phyloP scores from a whole-genome alignment of 345 rosid species.

The Populus deltoides region DNA sequence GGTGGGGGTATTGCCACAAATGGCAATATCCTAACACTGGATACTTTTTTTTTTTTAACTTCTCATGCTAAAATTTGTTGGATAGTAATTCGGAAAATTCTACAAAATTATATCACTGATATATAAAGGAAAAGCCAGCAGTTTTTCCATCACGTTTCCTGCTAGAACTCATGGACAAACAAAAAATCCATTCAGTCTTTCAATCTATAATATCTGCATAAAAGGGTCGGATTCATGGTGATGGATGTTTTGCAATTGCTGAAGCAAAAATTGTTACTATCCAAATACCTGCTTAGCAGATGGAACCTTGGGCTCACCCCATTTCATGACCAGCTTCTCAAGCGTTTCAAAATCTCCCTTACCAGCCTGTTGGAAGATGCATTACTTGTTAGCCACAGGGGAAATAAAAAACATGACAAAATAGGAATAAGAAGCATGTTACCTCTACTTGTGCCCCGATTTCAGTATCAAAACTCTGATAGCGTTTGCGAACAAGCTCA shows the following conservation, averaged over 20 bases:
- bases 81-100: no score
- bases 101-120: no score
- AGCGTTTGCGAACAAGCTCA: constrained; percentile 66
- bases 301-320: constrained; percentile 86
- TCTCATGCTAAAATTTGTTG: no score
- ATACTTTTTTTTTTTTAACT: no score
- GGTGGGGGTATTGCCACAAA: no score
- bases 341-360: constrained; percentile 78
- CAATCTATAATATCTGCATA: no score
- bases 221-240: no score
- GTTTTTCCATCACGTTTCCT: no score
- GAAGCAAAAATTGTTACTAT: background rate
- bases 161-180: no score
- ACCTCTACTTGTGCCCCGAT: constrained; percentile 68
- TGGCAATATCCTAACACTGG: no score
- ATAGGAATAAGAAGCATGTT: background rate
- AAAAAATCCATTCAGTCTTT: no score
- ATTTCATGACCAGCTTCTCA: constrained; percentile 77
- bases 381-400: background rate
- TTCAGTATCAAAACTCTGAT: constrained; percentile 70
- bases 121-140: no score
- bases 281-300: constrained; percentile 90
- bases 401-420: background rate
- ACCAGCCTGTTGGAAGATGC: constrained; percentile 52
- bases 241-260: background rate